Evolutionary conservation across 495 filamentous ascomycete species (phyloP).

Genomic region (Bacidia gigantensis): DNA sequence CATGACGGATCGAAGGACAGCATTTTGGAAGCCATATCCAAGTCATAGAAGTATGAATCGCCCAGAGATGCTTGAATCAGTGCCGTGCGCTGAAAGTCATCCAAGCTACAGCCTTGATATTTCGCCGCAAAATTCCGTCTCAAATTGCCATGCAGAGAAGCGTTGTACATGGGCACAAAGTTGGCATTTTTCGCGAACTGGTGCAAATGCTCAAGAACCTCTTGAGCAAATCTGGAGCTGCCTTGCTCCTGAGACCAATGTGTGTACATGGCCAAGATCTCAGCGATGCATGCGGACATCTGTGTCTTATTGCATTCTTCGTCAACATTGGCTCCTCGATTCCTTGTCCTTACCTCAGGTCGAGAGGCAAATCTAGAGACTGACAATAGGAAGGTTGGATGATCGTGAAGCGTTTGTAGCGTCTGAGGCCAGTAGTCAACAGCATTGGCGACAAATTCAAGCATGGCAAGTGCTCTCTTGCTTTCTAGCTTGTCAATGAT

Average conservation of each 20-base stretch:
- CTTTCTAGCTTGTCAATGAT: constrained; percentile 49
- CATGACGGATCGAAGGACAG: constrained; percentile 66
- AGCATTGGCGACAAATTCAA: constrained; percentile 72
- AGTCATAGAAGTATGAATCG: constrained; percentile 64
- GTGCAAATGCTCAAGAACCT: constrained; percentile 55
- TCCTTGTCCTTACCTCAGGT: constrained; percentile 35
- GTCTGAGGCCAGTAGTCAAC: constrained; percentile 92
- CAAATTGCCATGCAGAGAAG: constrained; percentile 71
- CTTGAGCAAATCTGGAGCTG: constrained; percentile 49
- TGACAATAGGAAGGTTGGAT: constrained; percentile 53
- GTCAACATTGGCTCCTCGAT: constrained; percentile 30
- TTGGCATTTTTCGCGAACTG: constrained; percentile 68
- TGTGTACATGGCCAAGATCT: constrained; percentile 82
- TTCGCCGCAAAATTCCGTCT: constrained; percentile 68
- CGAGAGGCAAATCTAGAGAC: constrained; percentile 56
- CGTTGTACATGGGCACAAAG: constrained; percentile 61
- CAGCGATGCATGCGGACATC: constrained; percentile 68
- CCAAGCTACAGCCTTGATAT: constrained; percentile 53
- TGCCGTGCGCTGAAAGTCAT: constrained; percentile 62
- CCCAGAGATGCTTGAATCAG: constrained; percentile 52
- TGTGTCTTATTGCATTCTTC: constrained; percentile 46
- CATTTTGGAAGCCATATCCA: constrained; percentile 56
- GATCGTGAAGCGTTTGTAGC: constrained; percentile 58
- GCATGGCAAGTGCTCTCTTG: constrained; percentile 51
- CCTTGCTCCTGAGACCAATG: constrained; percentile 64